Base-by-base conservation (phyloP, 306 rosid species). In the Cucumis cinereus region DNA sequence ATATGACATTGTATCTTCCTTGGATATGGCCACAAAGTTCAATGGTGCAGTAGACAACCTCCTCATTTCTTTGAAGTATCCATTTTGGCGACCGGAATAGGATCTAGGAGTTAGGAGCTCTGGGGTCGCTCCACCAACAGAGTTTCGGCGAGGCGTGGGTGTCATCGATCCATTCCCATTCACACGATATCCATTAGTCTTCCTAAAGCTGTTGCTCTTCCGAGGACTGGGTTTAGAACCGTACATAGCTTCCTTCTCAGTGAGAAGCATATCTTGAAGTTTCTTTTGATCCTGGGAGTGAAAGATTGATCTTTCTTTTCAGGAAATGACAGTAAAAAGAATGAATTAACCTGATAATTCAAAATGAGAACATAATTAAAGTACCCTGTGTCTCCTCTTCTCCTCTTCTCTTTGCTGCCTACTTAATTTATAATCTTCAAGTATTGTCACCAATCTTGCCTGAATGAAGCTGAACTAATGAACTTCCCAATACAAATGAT, bases 161-260 rank as follows among this genome's bases (percentile, higher is more conserved):
- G 98, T 84, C 97, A 90, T 77, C 2, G 97, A 90, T 33, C 90
- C 97, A 77, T 87, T 94, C 69, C 96, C 97, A 76, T 94, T 94
- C 24, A 86, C 56, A 3, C 88, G 84, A 80, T 84, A 85, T 35
- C 97, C 91, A 61, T 89, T 94, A 63, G 93, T 83, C 86, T 89
- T 89, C 81, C 91, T 85, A 77, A 91, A 89, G 88, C 97, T 94
- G 85, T 84, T 94, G 57, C 83, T 87, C 83, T 85, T 91, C 75
- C 88, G 88, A 30, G 99, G 99, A 81, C 99, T 94, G 64, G 99
- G 99, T 82, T 86, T 91, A 23, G 97, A 91, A 35, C 99, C 99
- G 62, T 87, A 92, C 50, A 85, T 88, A 52, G 95, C 86, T 87
- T 94, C 99, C 85, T 94, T 94, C 78, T 92, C 91, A 28, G 93